phyloP scores from a whole-genome alignment of 179 eudicot species.

The Actinidia arguta region DNA sequence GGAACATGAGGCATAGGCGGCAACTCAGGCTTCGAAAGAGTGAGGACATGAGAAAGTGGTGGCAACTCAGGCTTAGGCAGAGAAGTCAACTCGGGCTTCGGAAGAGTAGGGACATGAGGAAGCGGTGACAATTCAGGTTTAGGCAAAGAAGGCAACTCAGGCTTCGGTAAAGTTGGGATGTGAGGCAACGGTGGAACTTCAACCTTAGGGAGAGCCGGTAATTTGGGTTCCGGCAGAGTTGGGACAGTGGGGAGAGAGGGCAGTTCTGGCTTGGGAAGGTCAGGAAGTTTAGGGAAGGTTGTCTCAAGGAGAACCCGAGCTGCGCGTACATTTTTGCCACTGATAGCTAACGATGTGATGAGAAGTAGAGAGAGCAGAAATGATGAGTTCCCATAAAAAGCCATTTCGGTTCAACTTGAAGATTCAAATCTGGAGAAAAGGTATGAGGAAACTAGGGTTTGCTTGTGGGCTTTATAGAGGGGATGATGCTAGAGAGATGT shows the following conservation, averaged over 20 bases:
- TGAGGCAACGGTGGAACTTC: background rate
- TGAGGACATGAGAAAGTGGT: no score
- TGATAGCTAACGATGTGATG: slow-evolving; percentile 13
- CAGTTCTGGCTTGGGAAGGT: slow-evolving; percentile 23
- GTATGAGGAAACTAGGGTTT: no score
- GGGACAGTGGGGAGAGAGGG: slow-evolving; percentile 26
- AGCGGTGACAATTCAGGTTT: slow-evolving; percentile 8
- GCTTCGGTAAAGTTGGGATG: slow-evolving; percentile 10
- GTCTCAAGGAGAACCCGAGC: slow-evolving; percentile 38
- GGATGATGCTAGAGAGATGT: no score
- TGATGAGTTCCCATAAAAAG: background rate
- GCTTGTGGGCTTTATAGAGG: no score
- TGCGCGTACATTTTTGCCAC: slow-evolving; percentile 7
- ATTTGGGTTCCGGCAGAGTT: slow-evolving; percentile 15
- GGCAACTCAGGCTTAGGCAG: no score
- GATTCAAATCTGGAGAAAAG: no score
- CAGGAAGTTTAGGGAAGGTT: slow-evolving; percentile 37
- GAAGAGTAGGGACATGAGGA: no score
- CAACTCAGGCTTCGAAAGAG: no score
- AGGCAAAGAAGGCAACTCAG: slow-evolving; percentile 24
- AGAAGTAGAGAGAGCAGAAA: slow-evolving; percentile 12
- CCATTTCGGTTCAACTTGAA: no score
- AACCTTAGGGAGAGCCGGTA: slow-evolving; percentile 26
- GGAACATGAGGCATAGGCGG: no score
- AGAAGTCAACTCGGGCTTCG: no score